Conservation (phyloP, 2,329 filamentous ascomycete species). For the Fusarium torreyae region DNA sequence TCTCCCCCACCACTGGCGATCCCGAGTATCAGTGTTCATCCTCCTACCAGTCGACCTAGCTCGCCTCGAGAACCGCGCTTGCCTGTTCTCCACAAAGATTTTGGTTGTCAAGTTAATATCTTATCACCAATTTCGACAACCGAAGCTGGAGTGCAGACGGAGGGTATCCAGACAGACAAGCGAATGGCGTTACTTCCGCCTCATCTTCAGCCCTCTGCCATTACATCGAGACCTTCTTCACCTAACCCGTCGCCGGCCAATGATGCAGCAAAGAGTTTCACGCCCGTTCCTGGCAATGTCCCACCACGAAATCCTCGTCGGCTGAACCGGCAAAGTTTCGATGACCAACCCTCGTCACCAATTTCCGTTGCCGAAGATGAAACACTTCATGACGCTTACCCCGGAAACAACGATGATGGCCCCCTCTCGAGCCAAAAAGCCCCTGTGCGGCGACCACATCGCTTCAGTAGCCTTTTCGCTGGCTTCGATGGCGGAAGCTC, state of each 20-base stretch:
- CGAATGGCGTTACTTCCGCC: conserved; percentile 81
- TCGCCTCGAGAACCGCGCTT: conserved; percentile 82
- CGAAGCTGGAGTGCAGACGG: conserved; percentile 79
- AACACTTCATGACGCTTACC: conserved; percentile 74
- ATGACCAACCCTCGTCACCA: conserved; percentile 68
- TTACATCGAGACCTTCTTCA: conserved; percentile 73
- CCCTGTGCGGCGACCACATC: conserved; percentile 77
- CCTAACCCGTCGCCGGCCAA: conserved; percentile 58
- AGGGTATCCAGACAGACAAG: conserved; percentile 88
- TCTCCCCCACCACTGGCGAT: conserved; percentile 67
- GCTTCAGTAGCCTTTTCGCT: conserved; percentile 88
- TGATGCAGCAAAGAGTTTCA: conserved; percentile 61
- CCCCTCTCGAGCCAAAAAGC: conserved; percentile 74
- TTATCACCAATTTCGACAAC: conserved; percentile 42
- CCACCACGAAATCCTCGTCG: conserved; percentile 74
- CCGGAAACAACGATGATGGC: conserved; percentile 85
- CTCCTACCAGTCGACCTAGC: conserved; percentile 85
- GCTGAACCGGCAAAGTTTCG: conserved; percentile 63
- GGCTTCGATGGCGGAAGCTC: conserved; percentile 83
- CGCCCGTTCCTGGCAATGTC: conserved; percentile 66
- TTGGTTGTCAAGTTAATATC: conserved; percentile 81
- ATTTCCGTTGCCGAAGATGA: conserved; percentile 57
- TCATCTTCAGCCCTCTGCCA: conserved; percentile 84
- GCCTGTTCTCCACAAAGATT: conserved; percentile 86
- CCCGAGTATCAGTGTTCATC: conserved; percentile 92